Evolutionary conservation across 2,329 filamentous ascomycete genomes (phyloP), one percentile per base, ranked within the genome.

Genomic region (Diaporthe aspalathi): DNA sequence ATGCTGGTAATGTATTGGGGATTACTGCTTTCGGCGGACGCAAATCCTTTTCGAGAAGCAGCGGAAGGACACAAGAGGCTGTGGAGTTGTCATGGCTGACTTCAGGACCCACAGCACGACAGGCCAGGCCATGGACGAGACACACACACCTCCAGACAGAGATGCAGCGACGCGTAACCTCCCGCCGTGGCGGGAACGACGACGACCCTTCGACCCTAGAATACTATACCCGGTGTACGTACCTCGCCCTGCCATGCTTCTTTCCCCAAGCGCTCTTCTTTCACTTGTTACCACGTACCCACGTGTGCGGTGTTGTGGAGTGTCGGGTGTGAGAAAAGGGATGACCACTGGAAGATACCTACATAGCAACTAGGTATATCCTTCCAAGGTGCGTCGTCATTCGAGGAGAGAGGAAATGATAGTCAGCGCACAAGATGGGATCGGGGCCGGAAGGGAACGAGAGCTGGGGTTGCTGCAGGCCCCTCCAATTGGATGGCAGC

Each of bases 91-190:
- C 27, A 35, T n/a, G 27, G 43, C 43, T 20, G 60, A 63, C n/a
- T n/a, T n/a, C n/a, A n/a, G n/a, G n/a, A n/a, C 60, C 60, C 60
- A 65, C 60, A 5, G 60, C 14, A 50, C 38, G 29, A 50, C 43
- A 65, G 43, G 56, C 14, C 56, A n/a, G 35, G 35, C 7, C 35
- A 50, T 22, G 38, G 38, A 50, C 43, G 50, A 65, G 60, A 65
- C 32, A 47, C 45, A 65, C 29, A 38, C 35, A 38, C 32, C n/a
- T n/a, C n/a, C n/a, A n/a, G n/a, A n/a, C 5, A 32, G 32, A 32
- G 32, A 32, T 63, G 45, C 60, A 65, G 45, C 45, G 60, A 65
- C 60, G 45, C 60, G 45, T 65, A 65, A 65, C 45, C 45, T 49
- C 32, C 7, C 43, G 14, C 45, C 7, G 29, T 7, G 45, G 60